Base-by-base conservation (phyloP, 768 basidiomycete species). In the Naganishia kalamii region DNA sequence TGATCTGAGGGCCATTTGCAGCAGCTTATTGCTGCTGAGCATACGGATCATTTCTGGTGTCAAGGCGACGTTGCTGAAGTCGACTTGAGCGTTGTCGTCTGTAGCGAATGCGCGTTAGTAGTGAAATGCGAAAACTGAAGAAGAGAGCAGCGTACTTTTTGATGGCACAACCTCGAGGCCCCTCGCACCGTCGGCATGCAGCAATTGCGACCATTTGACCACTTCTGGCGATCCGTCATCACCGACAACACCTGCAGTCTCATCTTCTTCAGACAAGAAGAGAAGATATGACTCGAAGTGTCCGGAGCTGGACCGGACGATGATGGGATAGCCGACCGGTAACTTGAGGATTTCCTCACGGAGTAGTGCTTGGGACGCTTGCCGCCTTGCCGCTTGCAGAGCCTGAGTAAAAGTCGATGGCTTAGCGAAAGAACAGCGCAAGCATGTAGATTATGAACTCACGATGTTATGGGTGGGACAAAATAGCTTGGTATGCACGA, bases 241-340 rank as follows among this genome's bases (percentile, higher is more conserved):
- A 88, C 90, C 92, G 7, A 88, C 75, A 4, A 93, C 90, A 73
- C 88, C 86, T 0, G 93, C 86, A 10, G 85, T 85, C 57, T 83
- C 81, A 0, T 81, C 83, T 68, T 86, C 87, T 68, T 87, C 85
- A 37, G 87, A 79, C 19, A 90, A 86, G 65, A 85, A 83, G 15
- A 89, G 73, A 37, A 94, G 81, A 5, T 86, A 87, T 4, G 92
- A 90, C 74, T 93, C 90, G 74, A 90, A 93, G 33, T 88, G 86
- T 4, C 92, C 91, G 11, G 88, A 83, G 70, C 84, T 87, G 50
- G 88, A 86, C 47, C 89, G 87, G 68, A 97, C 85, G 79, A 90
- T 89, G 81, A 97, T 87, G 13, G 86, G 84, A 19, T 86, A 81
- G 81, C 88, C 87, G 0, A 82, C 12, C 81, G 80, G 54, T 23